Conservation (phyloP, 176 grass and related monocot genomes). For the Triticum timopheevii region DNA sequence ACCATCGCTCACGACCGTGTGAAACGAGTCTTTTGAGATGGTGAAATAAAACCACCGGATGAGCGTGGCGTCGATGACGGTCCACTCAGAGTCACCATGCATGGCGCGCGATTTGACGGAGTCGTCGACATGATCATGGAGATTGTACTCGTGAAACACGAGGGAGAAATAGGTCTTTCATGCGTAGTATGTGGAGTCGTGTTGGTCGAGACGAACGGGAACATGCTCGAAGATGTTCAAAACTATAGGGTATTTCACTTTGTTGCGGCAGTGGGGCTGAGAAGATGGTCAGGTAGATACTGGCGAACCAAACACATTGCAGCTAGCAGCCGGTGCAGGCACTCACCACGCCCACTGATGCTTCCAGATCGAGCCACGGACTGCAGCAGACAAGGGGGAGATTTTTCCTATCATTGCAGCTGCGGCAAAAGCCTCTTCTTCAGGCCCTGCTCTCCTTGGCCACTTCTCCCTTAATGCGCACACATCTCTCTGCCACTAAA, state of each 20-base stretch:
- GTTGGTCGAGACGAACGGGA: too few species aligned
- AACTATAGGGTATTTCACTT: background rate
- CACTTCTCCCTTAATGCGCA: background rate
- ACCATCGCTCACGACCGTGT: too few species aligned
- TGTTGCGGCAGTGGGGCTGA: conserved; percentile 19
- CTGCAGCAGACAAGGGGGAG: conserved; percentile 11
- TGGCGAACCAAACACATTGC: conserved; percentile 46
- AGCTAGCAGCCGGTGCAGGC: conserved; percentile 34
- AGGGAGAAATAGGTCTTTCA: too few species aligned
- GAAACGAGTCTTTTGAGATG: too few species aligned
- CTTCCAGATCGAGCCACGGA: conserved; percentile 38
- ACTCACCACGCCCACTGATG: conserved; percentile 41
- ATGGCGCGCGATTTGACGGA: too few species aligned
- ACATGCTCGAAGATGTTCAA: too few species aligned
- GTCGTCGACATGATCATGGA: too few species aligned
- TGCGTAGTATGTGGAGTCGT: too few species aligned
- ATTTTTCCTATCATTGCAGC: conserved; percentile 43
- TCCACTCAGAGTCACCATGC: too few species aligned
- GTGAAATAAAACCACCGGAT: too few species aligned
- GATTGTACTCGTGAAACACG: too few species aligned
- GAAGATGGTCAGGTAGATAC: conserved; percentile 23
- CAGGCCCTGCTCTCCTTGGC: conserved; percentile 9
- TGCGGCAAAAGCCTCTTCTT: conserved; percentile 53
- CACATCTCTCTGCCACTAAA: conserved; percentile 12
- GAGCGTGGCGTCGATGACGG: too few species aligned